phyloP scores from a whole-genome alignment of 495 filamentous ascomycete species.

The Lasiosphaeris hirsuta region DNA sequence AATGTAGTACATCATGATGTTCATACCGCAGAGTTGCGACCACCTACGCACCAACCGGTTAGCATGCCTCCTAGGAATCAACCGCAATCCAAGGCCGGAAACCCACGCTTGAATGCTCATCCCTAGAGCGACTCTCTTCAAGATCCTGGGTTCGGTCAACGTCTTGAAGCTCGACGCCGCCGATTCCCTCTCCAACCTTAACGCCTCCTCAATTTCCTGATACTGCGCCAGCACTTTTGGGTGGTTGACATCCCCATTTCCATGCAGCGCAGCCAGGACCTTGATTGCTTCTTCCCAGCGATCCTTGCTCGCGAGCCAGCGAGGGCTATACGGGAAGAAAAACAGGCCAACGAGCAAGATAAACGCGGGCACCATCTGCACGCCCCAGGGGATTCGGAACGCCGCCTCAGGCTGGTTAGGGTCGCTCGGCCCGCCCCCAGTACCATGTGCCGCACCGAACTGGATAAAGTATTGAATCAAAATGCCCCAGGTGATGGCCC shows the following conservation, averaged over 20 bases:
- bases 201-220: slow-evolving; percentile 62
- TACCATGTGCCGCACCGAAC: slow-evolving; percentile 60
- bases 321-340: slow-evolving; percentile 69
- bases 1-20: slow-evolving; percentile 75
- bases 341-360: slow-evolving; percentile 64
- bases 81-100: neutral
- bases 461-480: slow-evolving; percentile 68
- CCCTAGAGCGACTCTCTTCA: slow-evolving; percentile 66
- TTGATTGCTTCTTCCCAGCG: slow-evolving; percentile 70
- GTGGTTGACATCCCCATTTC: slow-evolving; percentile 55
- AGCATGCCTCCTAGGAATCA: neutral
- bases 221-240: slow-evolving; percentile 63
- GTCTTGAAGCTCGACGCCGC: slow-evolving; percentile 54
- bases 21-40: slow-evolving; percentile 72
- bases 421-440: slow-evolving; percentile 56
- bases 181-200: slow-evolving; percentile 60
- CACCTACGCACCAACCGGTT: slow-evolving; percentile 25
- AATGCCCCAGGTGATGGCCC: slow-evolving; percentile 74
- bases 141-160: slow-evolving; percentile 58
- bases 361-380: slow-evolving; percentile 68
- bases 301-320: slow-evolving; percentile 72
- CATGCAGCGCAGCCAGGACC: slow-evolving; percentile 64
- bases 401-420: slow-evolving; percentile 55
- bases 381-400: slow-evolving; percentile 71
- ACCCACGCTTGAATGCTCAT: slow-evolving; percentile 67